phyloP scores from a whole-genome alignment of 768 basidiomycete species.

The Mycena venus region DNA sequence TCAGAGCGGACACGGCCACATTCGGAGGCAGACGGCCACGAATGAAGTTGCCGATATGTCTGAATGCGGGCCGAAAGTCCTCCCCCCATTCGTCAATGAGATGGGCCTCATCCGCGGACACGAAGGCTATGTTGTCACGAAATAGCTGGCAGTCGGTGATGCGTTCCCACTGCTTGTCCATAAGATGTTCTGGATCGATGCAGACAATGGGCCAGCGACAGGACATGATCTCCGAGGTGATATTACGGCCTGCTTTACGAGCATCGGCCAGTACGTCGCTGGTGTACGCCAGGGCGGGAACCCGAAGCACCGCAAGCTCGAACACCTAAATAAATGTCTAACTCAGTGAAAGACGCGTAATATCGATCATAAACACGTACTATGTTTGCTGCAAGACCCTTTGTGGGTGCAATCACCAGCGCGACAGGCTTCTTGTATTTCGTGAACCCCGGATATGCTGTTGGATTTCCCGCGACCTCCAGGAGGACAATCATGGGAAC shows the following conservation, averaged over 20 bases:
- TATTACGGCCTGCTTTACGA: slow-evolving; percentile 3
- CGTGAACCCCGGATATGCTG: background rate
- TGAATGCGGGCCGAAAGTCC: slow-evolving; percentile 9
- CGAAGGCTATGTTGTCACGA: background rate
- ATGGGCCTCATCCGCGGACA: background rate
- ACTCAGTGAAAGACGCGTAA: background rate
- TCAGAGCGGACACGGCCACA: slow-evolving; percentile 14
- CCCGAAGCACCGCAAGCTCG: background rate
- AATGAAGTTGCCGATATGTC: slow-evolving; percentile 13
- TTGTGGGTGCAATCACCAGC: background rate
- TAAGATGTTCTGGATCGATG: slow-evolving; percentile 24
- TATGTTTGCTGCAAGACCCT: too few species aligned
- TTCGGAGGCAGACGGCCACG: slow-evolving; percentile 18
- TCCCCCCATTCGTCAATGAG: slow-evolving; percentile 24
- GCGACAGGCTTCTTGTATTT: background rate
- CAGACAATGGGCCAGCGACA: slow-evolving; percentile 12
- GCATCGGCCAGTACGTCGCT: background rate
- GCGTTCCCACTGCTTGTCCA: slow-evolving; percentile 5
- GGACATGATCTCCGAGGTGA: background rate
- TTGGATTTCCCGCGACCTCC: background rate
- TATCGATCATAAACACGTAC: background rate
- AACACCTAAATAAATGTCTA: background rate
- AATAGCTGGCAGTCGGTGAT: slow-evolving; percentile 11
- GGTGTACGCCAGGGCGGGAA: background rate
- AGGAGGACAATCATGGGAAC: background rate